Conservation (phyloP, 306 rosid species). For the Acacia melanoxylon region DNA sequence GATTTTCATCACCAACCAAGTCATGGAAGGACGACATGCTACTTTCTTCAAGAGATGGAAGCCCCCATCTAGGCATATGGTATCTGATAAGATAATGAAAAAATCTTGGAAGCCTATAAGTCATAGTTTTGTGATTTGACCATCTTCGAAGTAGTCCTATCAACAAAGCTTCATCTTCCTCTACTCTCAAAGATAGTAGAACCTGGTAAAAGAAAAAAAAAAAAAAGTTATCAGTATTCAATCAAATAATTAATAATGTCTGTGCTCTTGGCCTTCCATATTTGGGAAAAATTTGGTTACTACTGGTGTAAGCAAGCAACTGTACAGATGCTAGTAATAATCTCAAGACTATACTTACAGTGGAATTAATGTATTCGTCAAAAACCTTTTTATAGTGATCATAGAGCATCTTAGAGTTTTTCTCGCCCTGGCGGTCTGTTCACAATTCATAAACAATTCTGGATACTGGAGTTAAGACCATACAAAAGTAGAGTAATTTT, state of each 20-base stretch:
- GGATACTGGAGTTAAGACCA: conserved; percentile 25
- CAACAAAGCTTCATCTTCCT: conserved; percentile 69
- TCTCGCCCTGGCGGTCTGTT: conserved; percentile 41
- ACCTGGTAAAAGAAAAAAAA: conserved; percentile 44
- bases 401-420: conserved; percentile 62
- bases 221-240: background rate
- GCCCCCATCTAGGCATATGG: conserved; percentile 47
- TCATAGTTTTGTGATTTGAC: conserved; percentile 78
- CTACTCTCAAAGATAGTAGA: conserved; percentile 68
- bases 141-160: conserved; percentile 76
- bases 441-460: conserved; percentile 72
- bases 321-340: background rate
- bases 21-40: conserved; percentile 64
- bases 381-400: conserved; percentile 56
- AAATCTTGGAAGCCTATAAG: conserved; percentile 63
- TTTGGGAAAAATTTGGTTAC: background rate
- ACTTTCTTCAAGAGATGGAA: conserved; percentile 64
- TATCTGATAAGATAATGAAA: conserved; percentile 63
- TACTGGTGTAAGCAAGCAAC: background rate
- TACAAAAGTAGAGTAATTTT: too few species aligned
- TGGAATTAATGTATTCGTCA: conserved; percentile 62
- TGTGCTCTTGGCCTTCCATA: background rate
- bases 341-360: conserved; percentile 40
- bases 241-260: background rate
- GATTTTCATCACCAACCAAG: conserved; percentile 49